Evolutionary conservation across 2,329 filamentous ascomycete genomes (phyloP), one percentile per base, ranked within the genome.

Genomic region (Ophiostoma sp.): DNA sequence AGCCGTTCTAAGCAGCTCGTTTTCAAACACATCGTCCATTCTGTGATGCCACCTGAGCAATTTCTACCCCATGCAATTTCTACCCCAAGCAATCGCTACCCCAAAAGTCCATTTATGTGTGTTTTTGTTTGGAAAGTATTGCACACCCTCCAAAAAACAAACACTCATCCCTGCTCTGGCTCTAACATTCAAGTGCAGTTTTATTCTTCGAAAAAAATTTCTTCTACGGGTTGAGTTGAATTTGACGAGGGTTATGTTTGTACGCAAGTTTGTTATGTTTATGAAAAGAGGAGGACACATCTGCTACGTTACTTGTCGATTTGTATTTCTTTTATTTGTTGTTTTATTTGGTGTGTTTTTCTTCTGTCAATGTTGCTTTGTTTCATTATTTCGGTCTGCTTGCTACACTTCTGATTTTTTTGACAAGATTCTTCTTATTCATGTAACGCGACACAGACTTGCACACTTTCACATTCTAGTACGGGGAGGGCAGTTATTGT

Each of bases 381-480:
- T 72, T 48, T 48, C 15, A 17, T 48, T 15, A 66, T 59, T 42
- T 22, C 19, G 48, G 17, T 69, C 39, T 64, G 48, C 42, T 17
- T 36, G 55, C 63, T 19, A 64, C 57, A 55, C 55, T 70, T 64
- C 66, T 48, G 33, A 59, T 55, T 61, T 71, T 15, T n/a, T 22
- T 31, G 57, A 45, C 66, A 55, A 22, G 42, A 57, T 73, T 50
- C 57, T 55, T 72, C 68, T 17, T 69, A 33, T 50, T 19, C 61
- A 72, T 72, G 66, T 72, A 71, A 17, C 9, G 69, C 64, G 33
- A 63, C 36, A n/a, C 12, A 45, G 42, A 48, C 42, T 48, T 55
- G 22, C 22, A 55, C 50, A 48, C 42, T 48, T 55, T 9, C 22
- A 55, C 50, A 42, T 68, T 69, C 31, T 74, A 52, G 11, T 25